These are phyloP conservation scores for Metrosideros polymorpha DNA, from an alignment of 441 rosid species.

Conservation along the genomic window DNA sequence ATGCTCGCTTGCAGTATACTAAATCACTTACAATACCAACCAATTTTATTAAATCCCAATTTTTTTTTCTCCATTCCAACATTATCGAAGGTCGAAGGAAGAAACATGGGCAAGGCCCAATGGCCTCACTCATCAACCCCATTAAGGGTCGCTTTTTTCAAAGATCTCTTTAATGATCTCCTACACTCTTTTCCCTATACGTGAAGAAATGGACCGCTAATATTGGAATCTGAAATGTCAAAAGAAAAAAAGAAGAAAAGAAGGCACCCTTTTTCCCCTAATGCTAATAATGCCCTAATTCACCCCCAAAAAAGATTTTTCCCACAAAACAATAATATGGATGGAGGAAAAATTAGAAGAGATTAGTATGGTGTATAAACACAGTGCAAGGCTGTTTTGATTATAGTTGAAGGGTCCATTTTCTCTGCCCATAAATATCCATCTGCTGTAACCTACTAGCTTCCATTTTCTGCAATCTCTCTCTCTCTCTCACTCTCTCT, in stretches of 20 bases:
- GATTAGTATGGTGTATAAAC: neutral
- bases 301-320: neutral
- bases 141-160: conserved; percentile 26
- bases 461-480: conserved; percentile 28
- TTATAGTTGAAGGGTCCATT: conserved; percentile 31
- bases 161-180: conserved; percentile 20
- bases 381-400: conserved; percentile 1
- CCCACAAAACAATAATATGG: neutral
- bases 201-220: conserved; percentile 23
- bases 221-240: conserved; percentile 6
- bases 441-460: conserved; percentile 15
- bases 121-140: conserved; percentile 1
- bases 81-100: neutral
- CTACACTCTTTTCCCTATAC: conserved; percentile 15
- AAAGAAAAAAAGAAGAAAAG: conserved; percentile 1
- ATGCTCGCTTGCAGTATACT: neutral
- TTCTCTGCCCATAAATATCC: conserved; percentile 27
- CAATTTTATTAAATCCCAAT: neutral
- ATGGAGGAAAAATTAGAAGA: neutral
- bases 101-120: neutral
- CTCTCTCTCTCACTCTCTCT: neutral
- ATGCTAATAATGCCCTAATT: neutral
- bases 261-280: neutral
- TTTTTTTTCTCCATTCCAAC: neutral
- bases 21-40: neutral